phyloP scores from a whole-genome alignment of 352 stramenopile genomes.

The Pythium dissotocum region DNA sequence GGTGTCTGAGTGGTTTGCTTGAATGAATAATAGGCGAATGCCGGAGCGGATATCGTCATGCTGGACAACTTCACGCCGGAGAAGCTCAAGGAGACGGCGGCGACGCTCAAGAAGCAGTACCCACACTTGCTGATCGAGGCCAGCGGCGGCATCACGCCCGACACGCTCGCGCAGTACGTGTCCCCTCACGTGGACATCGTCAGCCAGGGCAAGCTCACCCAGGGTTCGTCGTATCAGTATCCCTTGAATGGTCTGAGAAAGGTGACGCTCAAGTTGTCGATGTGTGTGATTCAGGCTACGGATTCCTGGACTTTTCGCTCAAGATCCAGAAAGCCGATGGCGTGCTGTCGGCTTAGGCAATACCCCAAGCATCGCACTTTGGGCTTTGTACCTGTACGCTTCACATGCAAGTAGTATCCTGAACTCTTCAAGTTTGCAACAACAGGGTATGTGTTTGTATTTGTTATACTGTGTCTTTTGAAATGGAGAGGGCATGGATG shows the following conservation, averaged over 20 bases:
- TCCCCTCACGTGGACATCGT: constrained; percentile 96
- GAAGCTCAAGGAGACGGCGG: constrained; percentile 90
- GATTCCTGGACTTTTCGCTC: constrained; percentile 96
- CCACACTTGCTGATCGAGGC: constrained; percentile 96
- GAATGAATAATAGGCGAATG: constrained; percentile 42
- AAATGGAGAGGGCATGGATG: too few species aligned
- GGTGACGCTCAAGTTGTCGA: not conserved
- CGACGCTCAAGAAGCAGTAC: constrained; percentile 93
- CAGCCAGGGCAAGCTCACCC: constrained; percentile 97
- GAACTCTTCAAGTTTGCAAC: too few species aligned
- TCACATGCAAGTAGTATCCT: not conserved
- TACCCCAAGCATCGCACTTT: not conserved
- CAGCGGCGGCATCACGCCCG: constrained; percentile 96
- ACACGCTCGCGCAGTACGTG: constrained; percentile 93
- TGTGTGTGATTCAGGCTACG: constrained; percentile 67
- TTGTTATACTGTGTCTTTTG: too few species aligned
- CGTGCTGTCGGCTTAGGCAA: constrained; percentile 40
- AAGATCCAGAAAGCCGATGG: constrained; percentile 93
- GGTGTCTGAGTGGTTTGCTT: not conserved
- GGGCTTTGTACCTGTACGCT: not conserved
- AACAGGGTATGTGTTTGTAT: too few species aligned
- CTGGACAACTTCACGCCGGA: constrained; percentile 98
- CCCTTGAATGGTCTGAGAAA: not conserved
- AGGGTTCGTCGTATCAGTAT: constrained; percentile 57
- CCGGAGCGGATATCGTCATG: constrained; percentile 95